Base-by-base conservation (phyloP, 495 filamentous ascomycete genomes). In the Amniculicola lignicola region DNA sequence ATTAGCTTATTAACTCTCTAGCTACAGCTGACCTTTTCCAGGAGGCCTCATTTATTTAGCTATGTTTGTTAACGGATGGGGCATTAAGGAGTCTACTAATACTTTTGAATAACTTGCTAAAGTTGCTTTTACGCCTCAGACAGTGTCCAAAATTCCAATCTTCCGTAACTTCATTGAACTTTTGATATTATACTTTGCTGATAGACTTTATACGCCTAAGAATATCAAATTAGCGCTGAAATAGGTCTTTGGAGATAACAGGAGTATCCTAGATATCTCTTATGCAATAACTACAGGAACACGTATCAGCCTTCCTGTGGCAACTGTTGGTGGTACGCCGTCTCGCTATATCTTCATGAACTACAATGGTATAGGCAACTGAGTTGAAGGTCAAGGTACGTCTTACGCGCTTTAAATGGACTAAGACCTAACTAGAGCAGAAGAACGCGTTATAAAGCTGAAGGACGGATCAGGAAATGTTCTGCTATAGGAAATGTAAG, bases 341-440 rank as follows among this genome's bases (percentile, higher is more conserved):
- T 57, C 47, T 37, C 45, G 4, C 4, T 66, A 29, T 46, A 47
- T 66, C n/a, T 64, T 66, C 44, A 66, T 55, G 1, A 68, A 62
- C 35, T 66, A 62, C 45, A 64, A 63, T 40, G 55, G 54, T 3
- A 28, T 67, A 4, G 41, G 51, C 16, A 42, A 19, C 4, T 45
- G 61, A 25, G n/a, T 14, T 38, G 6, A 19, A n/a, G n/a, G n/a
- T n/a, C n/a, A n/a, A n/a, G n/a, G n/a, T n/a, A n/a, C n/a, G n/a
- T n/a, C n/a, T n/a, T n/a, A n/a, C n/a, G n/a, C n/a, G n/a, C n/a
- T n/a, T n/a, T 11, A 44, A 43, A 9, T 47, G 24, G 0, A 51
- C 23, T 48, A 35, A 27, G 27, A 7, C 14, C 19, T n/a, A 14
- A 12, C 5, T 15, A 29, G 19, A 29, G 15, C 4, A 52, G 49